Percentiles rank a stretch among this genome's conserved stretches.
Conservation (phyloP, 257 asterid genomes). For the Solanum arcanum region DNA sequence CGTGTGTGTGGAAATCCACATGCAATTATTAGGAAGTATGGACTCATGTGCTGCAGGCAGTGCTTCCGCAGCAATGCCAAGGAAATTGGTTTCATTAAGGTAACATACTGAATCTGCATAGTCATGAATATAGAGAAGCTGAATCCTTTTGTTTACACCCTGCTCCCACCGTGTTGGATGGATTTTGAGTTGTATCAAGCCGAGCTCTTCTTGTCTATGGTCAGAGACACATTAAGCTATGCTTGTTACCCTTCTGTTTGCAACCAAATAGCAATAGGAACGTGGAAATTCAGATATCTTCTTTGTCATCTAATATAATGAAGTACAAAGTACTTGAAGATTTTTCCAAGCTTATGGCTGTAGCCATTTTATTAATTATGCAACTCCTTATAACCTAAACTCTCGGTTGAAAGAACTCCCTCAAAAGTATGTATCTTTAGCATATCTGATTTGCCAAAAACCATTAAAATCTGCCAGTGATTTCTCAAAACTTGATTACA, state of each 20-base stretch:
- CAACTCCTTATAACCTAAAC: not conserved
- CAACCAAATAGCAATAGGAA: too few relatives aligned
- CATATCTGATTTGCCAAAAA: not conserved
- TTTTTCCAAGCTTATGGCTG: not conserved
- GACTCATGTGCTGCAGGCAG: constrained; percentile 13
- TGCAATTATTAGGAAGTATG: constrained; percentile 9
- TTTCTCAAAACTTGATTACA: not conserved
- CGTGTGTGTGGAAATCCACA: constrained; percentile 11
- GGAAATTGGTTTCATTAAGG: constrained; percentile 13
- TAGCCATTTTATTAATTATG: not conserved
- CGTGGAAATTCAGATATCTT: too few relatives aligned
- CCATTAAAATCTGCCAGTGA: not conserved
- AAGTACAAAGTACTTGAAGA: not conserved
- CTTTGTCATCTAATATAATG: too few relatives aligned
- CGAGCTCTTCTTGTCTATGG: too few relatives aligned
- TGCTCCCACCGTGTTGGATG: not conserved
- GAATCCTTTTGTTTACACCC: not conserved
- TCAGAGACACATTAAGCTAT: too few relatives aligned
- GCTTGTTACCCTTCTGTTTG: too few relatives aligned
- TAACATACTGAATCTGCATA: not conserved
- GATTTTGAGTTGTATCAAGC: not conserved
- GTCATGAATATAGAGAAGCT: not conserved
- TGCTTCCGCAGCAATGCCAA: constrained; percentile 13
- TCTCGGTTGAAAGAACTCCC: not conserved
- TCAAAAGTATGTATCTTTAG: not conserved